Percentiles rank a stretch among this genome's conserved stretches.
Conservation (phyloP, 2,329 filamentous ascomycete species). For the Chrysoporthe austroafricana region DNA sequence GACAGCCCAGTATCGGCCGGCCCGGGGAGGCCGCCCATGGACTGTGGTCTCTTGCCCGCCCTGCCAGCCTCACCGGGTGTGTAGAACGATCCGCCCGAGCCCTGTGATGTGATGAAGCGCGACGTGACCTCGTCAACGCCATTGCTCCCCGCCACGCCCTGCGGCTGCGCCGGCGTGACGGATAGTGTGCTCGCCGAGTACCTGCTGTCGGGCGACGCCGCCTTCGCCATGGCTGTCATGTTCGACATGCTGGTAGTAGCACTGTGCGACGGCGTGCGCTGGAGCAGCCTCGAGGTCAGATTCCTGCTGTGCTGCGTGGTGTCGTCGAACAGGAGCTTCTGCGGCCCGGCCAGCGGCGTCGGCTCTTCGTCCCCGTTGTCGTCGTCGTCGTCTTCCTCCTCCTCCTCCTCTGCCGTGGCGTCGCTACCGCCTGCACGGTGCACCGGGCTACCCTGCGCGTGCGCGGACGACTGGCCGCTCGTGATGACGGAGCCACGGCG, state of each 20-base stretch:
- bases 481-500: conserved; percentile 54
- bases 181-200: conserved; percentile 37
- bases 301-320: conserved; percentile 63
- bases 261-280: conserved; percentile 64
- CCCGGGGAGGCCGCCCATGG: conserved; percentile 44
- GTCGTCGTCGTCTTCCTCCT: conserved; percentile 23
- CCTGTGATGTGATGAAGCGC: conserved; percentile 57
- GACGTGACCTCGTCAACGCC: conserved; percentile 58
- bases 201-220: conserved; percentile 40
- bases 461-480: conserved; percentile 53
- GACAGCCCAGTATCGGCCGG: conserved; percentile 29
- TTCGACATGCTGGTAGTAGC: conserved; percentile 68
- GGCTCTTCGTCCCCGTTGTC: conserved; percentile 26
- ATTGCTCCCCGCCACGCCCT: conserved; percentile 44
- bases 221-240: conserved; percentile 56
- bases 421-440: conserved; percentile 9
- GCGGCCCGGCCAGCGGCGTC: conserved; percentile 30
- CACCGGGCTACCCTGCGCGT: conserved; percentile 35
- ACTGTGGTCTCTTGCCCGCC: conserved; percentile 42
- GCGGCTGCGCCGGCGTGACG: conserved; percentile 36
- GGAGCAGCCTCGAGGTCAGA: conserved; percentile 68
- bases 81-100: conserved; percentile 56
- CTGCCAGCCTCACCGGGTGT: conserved; percentile 39
- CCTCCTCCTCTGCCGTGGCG: conserved; percentile 25
- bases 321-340: conserved; percentile 40